phyloP scores from a whole-genome alignment of 2,329 filamentous ascomycete genomes.

The Penicillium concentricum region DNA sequence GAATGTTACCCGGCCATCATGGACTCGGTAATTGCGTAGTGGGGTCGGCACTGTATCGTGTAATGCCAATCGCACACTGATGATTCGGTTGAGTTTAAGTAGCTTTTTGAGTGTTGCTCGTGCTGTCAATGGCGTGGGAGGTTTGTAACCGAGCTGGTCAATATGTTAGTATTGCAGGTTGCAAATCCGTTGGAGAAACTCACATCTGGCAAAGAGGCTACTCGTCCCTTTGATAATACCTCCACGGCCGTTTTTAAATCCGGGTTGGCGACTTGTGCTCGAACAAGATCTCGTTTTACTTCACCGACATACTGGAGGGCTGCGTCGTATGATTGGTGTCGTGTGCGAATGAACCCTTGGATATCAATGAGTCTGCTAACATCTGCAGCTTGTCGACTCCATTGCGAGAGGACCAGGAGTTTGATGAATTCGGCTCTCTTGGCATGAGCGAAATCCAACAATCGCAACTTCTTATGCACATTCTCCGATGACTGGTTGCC shows the following conservation, averaged over 20 bases:
- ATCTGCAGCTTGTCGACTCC: conserved; percentile 75
- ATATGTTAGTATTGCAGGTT: conserved; percentile 15
- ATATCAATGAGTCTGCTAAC: conserved; percentile 89
- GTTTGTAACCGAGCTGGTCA: conserved; percentile 69
- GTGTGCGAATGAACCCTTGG: conserved; percentile 67
- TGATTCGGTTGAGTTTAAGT: conserved; percentile 76
- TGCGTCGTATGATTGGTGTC: conserved; percentile 60
- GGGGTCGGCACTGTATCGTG: conserved; percentile 78
- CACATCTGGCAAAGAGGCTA: conserved; percentile 76
- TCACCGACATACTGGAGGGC: conserved; percentile 65
- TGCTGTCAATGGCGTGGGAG: conserved; percentile 67
- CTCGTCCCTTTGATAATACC: conserved; percentile 74
- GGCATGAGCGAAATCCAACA: conserved; percentile 76
- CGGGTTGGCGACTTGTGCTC: conserved; percentile 78
- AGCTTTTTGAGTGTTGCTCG: conserved; percentile 73
- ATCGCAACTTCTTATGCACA: conserved; percentile 68
- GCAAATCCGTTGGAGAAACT: conserved; percentile 32
- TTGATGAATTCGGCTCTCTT: conserved; percentile 90
- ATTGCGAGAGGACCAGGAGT: conserved; percentile 83
- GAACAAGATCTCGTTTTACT: conserved; percentile 69
- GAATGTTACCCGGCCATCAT: conserved; percentile 88
- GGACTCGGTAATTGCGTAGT: conserved; percentile 74
- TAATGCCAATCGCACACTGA: conserved; percentile 79
- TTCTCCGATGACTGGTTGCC: conserved; percentile 56
- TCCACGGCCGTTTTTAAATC: conserved; percentile 89